Percentiles rank a stretch among this genome's conserved stretches.
Evolutionary conservation across 192 early-diverging fungal genomes (phyloP).

Genomic region (Phlyctochytrium planicorne): DNA sequence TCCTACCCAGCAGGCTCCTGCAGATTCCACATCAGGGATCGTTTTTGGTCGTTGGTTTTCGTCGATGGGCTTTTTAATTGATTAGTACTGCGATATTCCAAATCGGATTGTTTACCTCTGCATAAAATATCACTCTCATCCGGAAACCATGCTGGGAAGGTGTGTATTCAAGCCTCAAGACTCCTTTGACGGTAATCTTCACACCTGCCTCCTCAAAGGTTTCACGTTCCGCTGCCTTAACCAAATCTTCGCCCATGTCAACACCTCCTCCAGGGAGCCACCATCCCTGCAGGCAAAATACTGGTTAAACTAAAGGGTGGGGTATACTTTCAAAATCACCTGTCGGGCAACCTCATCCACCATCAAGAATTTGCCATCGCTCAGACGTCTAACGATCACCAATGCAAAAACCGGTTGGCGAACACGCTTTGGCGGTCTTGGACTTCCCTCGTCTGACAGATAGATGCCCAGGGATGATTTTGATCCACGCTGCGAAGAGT

Average conservation of each 20-base stretch:
- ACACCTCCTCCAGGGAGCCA: conserved; percentile 37
- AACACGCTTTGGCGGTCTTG: background rate
- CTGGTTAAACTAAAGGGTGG: conserved; percentile 7
- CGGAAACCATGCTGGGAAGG: conserved; percentile 24
- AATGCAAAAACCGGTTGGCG: conserved; percentile 30
- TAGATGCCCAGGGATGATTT: background rate
- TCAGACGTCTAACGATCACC: conserved; percentile 11
- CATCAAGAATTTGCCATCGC: conserved; percentile 20
- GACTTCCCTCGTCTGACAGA: background rate
- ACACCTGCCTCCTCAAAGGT: conserved; percentile 28
- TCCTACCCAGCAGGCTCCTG: conserved; percentile 36
- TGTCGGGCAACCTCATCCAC: conserved; percentile 20
- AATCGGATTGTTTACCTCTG: too few relatives aligned
- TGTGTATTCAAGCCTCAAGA: conserved; percentile 31
- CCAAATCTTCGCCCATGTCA: conserved; percentile 31
- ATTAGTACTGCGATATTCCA: too few relatives aligned
- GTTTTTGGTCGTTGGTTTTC: conserved; percentile 14
- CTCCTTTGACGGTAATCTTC: conserved; percentile 23
- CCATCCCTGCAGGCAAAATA: conserved; percentile 29
- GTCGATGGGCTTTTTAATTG: conserved; percentile 1
- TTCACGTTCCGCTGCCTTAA: conserved; percentile 24
- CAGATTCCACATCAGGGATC: conserved; percentile 28
- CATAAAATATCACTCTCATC: conserved; percentile 34
- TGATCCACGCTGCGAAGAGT: background rate
- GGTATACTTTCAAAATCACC: background rate